Base-by-base conservation (phyloP, 371 early-diverging fungal species). In the Lichtheimia ornata region DNA sequence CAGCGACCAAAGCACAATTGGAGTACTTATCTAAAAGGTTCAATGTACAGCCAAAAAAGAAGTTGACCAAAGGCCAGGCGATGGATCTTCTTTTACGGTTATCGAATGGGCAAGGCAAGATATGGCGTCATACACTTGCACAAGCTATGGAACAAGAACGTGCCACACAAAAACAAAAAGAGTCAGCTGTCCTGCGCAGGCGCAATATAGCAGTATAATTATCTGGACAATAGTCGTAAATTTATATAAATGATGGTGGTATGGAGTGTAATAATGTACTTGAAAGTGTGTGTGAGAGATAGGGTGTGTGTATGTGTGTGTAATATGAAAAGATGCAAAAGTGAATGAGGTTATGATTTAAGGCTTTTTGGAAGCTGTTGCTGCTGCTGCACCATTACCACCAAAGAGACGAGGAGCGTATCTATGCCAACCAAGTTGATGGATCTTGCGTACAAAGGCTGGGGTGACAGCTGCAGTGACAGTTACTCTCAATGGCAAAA, bases 11-110 rank as follows among this genome's bases (percentile, higher is more conserved):
- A 1, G 68, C 75, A 4, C 92, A 93, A 69, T 40, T 77, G 17
- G 56, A 59, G 9, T 65, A 71, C 13, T 65, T 92, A 24, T 5
- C 35, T 11, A 42, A 51, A 14, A 62, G 62, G 11, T 67, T 65
- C 18, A 60, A 66, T 3, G 56, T 70, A 18, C 56, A 62, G 13
- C 53, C 64, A 24, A 59, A 62, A 58, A 40, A 42, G 14, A 15
- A 49, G 1, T 43, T 85, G 55, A 83, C 75, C 1, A 85, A 81
- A 61, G 87, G 87, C 3, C 83, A 85, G 54, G 87, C 87, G 0
- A 80, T 83, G 68, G 81, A 83, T 54, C 65, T 85, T 35, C 70
- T 87, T 40, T 76, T 83, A 0, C 74, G 78, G 11, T 11, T 35
- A 9, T 9, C 5, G 35, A 35, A 35, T 35, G 35, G 35, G 9